These are phyloP conservation scores for Diplogelasinospora grovesii DNA, from an alignment of 495 filamentous ascomycete genomes.

Conservation along the genomic window DNA sequence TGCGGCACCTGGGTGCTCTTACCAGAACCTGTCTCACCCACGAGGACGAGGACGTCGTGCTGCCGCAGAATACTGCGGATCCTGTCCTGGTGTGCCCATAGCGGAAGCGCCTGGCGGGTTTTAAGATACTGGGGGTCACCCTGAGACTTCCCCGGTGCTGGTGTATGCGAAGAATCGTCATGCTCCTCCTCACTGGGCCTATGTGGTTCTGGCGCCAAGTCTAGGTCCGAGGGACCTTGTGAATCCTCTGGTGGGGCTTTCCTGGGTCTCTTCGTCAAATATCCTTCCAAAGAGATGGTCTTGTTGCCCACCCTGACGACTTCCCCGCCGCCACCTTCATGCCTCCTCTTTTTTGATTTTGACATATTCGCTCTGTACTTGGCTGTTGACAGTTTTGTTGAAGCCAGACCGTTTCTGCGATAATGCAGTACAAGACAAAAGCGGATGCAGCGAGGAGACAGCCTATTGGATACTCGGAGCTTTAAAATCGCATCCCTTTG, in stretches of 20 bases:
- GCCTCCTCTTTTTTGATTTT: slow-evolving; percentile 21
- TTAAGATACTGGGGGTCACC: slow-evolving; percentile 29
- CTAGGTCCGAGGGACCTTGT: background rate
- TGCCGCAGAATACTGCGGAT: slow-evolving; percentile 59
- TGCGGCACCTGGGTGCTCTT: slow-evolving; percentile 97
- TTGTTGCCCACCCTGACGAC: slow-evolving; percentile 34
- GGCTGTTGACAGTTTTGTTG: background rate
- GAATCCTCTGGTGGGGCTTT: slow-evolving; percentile 11
- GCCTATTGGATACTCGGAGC: too few relatives aligned
- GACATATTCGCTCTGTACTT: too few relatives aligned
- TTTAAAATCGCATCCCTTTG: too few relatives aligned
- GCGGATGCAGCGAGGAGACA: too few relatives aligned
- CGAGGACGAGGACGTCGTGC: slow-evolving; percentile 74
- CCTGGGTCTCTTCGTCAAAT: slow-evolving; percentile 28
- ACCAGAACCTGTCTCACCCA: slow-evolving; percentile 92
- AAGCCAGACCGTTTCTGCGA: background rate
- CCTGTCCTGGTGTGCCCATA: slow-evolving; percentile 65
- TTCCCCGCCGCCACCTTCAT: slow-evolving; percentile 4
- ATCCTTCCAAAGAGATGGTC: slow-evolving; percentile 34
- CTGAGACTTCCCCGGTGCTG: slow-evolving; percentile 1
- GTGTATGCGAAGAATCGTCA: background rate
- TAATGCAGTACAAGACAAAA: background rate
- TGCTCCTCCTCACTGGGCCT: too few relatives aligned
- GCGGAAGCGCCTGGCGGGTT: slow-evolving; percentile 60
- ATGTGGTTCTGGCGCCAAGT: too few relatives aligned